phyloP scores from a whole-genome alignment of 2,329 filamentous ascomycete genomes.

The Metarhizium robertsii region DNA sequence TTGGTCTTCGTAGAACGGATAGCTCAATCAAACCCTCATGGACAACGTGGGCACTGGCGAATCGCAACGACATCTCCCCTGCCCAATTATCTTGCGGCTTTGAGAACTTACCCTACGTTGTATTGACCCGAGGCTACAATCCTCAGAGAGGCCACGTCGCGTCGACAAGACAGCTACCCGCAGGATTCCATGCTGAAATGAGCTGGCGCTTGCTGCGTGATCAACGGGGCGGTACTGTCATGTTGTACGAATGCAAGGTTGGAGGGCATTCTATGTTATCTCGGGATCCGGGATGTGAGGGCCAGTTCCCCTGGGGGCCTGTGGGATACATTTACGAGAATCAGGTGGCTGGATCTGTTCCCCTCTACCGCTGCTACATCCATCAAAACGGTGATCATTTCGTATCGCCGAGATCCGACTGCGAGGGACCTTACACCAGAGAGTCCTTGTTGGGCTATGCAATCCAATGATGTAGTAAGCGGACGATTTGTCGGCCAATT shows the following conservation, averaged over 20 bases:
- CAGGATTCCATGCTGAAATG: not conserved
- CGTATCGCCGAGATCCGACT: not conserved
- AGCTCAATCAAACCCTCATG: not conserved
- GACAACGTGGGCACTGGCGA: not conserved
- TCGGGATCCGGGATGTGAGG: not conserved
- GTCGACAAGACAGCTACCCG: not conserved
- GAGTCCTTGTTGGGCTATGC: conserved; percentile 40
- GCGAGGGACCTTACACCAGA: conserved; percentile 18
- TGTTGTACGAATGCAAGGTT: conserved; percentile 1
- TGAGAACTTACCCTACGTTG: not conserved
- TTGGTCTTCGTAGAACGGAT: not conserved
- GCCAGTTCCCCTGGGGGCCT: not conserved
- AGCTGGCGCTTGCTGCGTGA: not conserved
- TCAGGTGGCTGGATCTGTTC: not conserved
- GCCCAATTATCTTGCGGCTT: not conserved
- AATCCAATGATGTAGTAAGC: conserved; percentile 3
- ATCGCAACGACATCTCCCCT: not conserved
- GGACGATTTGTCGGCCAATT: too few species aligned
- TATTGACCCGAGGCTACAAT: not conserved
- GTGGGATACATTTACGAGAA: not conserved
- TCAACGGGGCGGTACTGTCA: not conserved
- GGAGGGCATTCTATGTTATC: not conserved
- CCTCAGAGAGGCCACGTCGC: not conserved
- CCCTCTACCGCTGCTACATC: not conserved
- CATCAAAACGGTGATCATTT: not conserved